Conservation (phyloP, 2,329 filamentous ascomycete species). For the Tolypocladium ovalisporum region DNA sequence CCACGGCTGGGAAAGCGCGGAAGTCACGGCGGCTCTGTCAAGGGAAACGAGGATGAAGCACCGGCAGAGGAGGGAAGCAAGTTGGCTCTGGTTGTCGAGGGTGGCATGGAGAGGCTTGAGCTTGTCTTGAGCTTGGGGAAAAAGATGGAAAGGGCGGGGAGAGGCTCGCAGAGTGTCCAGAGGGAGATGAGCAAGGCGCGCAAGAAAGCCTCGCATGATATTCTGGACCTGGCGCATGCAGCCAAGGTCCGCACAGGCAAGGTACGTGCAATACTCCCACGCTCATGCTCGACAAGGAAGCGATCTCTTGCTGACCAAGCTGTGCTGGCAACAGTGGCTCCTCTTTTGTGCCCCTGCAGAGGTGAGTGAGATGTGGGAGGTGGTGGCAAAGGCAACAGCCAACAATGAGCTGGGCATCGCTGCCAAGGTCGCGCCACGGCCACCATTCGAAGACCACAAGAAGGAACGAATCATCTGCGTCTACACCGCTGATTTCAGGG, state of each 20-base stretch:
- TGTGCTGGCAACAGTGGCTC: constrained; percentile 51
- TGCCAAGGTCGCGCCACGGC: constrained; percentile 58
- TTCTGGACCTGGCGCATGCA: constrained; percentile 50
- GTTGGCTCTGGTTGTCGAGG: constrained; percentile 36
- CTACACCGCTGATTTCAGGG: constrained; percentile 66
- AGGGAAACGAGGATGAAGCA: constrained; percentile 37
- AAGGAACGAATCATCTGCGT: constrained; percentile 57
- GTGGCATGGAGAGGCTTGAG: constrained; percentile 39
- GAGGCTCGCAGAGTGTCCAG: constrained; percentile 23
- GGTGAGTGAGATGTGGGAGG: constrained; percentile 54
- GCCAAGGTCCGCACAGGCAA: constrained; percentile 55
- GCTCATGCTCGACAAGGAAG: neutral
- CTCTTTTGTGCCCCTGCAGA: constrained; percentile 46
- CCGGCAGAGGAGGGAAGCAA: constrained; percentile 35
- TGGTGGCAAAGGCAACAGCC: constrained; percentile 55
- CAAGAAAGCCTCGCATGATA: constrained; percentile 36
- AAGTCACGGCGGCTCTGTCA: constrained; percentile 24
- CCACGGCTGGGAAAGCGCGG: constrained; percentile 20
- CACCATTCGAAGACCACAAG: constrained; percentile 25
- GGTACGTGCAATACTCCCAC: constrained; percentile 23
- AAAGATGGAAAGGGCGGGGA: constrained; percentile 27
- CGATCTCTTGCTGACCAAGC: neutral
- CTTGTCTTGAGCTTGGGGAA: constrained; percentile 37
- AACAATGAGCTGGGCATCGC: constrained; percentile 58
- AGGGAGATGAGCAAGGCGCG: constrained; percentile 39